Evolutionary conservation across 768 basidiomycete species (phyloP), one percentile per base, ranked within the genome.

Genomic region (Podaxis carcinomalis): DNA sequence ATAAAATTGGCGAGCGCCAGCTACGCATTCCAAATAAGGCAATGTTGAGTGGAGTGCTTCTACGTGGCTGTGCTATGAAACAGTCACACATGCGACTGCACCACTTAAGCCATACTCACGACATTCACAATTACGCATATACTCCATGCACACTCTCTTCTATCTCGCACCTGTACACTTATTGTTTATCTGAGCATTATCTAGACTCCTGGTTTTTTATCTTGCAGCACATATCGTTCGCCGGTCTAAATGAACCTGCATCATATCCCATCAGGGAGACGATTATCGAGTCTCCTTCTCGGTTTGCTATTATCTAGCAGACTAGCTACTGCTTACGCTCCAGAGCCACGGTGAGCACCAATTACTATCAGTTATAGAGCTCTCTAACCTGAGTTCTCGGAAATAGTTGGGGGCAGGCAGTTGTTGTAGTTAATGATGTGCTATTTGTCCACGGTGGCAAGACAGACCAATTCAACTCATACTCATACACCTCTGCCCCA

Each of bases 401-500:
- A 11, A 27, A 28, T 62, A 95, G 94, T 78, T 96, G 94, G 94
- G 94, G 88, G 28, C 92, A 93, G 64, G 89, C 90, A 4, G 74
- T 77, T 0, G 80, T 84, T 19, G 67, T 88, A 46, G 70, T 89
- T 23, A 77, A 82, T 66, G 78, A 84, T 63, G 77, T 78, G 10
- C 76, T 95, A 46, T 85, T 85, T 69, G 75, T 95, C 44, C 86
- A 90, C 61, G 94, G 93, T 39, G 94, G 94, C 51, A 86, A 92
- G 70, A 88, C 86, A 42, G 91, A 93, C 72, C 77, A 80, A 36
- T 83, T 72, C 72, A 87, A 89, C 70, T 68, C 79, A 14, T 91
- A 80, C 68, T 83, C 86, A 2, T 96, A 95, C 72, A 80, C 81
- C 35, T 83, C 86, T 19, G 92, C 92, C 25, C 89, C 88, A 59